Evolutionary conservation across 129 eudicot species (phyloP), one percentile per base, ranked within the genome.

Genomic region (Saposhnikovia divaricata): DNA sequence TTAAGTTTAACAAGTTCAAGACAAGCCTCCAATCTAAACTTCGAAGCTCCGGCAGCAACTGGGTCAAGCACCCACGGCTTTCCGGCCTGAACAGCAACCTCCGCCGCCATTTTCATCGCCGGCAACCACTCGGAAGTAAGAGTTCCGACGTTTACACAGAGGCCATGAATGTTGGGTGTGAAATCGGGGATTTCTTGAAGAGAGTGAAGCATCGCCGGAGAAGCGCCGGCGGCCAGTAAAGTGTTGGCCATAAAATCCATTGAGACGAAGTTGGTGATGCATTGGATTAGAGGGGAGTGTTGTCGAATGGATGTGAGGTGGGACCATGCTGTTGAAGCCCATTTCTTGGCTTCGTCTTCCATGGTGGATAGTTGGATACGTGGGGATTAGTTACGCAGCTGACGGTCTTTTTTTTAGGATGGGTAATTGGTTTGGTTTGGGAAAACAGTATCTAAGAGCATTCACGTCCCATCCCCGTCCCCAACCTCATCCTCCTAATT

Each of bases 21-120:
- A 79, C 98, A 92, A 45, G 97, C 97, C 74, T 86, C 83, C 27
- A 95, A 59, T 83, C 98, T 80, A 75, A 90, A 95, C 69, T 79
- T 25, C 2, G 96, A 86, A 76, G 90, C 91, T 0, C 98, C 97
- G 55, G 91, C 96, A 18, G 98, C 97, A 10, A 89, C 98, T 3
- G 98, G 98, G 85, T 95, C 98, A 50, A 95, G 93, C 71, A 92
- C 96, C 98, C 98, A 95, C 0, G 97, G 98, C 84, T 83, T 90
- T 1, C 84, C 84, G 21, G 39, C 14, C 81, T 31, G 40, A 23
- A 59, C 79, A 0, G 98, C 96, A 37, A 87, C 57, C 77, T 78
- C 82, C 19, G 91, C 97, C 5, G 98, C 98, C 48, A 83, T 40
- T 84, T 89, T 92, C 98, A 95, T 95, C 0, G 92, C 91, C 84